Percentiles rank a stretch among this genome's conserved stretches.
Evolutionary conservation across 768 basidiomycete genomes (phyloP).

Genomic region (Russula sp.): DNA sequence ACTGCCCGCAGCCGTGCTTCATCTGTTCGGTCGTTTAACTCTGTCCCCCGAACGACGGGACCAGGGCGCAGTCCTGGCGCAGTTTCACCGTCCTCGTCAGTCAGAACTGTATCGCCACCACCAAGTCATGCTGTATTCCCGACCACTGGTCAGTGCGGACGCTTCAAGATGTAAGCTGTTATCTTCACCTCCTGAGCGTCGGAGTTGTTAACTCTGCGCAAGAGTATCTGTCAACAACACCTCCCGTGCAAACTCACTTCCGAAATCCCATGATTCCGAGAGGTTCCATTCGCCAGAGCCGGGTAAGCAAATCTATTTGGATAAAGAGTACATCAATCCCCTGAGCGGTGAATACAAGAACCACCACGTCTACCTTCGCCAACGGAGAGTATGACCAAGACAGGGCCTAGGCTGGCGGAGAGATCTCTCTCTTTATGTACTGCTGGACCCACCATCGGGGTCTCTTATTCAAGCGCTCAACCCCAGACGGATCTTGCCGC

Average conservation of each 20-base stretch:
- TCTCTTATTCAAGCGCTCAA: background rate
- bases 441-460: background rate
- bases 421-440: background rate
- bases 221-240: background rate
- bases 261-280: slow-evolving; percentile 8
- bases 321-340: background rate
- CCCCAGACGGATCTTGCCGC: background rate
- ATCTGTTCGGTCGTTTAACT: background rate
- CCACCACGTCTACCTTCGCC: slow-evolving; percentile 1
- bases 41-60: background rate
- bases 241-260: background rate
- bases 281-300: slow-evolving; percentile 1
- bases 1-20: background rate
- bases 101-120: slow-evolving; percentile 10
- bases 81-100: slow-evolving; percentile 2
- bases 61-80: background rate
- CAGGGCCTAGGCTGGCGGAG: background rate
- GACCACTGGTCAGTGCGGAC: background rate
- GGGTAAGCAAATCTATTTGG: background rate
- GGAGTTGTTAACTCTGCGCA: background rate
- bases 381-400: background rate
- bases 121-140: background rate
- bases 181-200: background rate
- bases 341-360: slow-evolving; percentile 2
- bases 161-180: slow-evolving; percentile 13